Evolutionary conservation across 805 yeast genomes (phyloP), one percentile per base, ranked within the genome.

Genomic region (Debaryomyces castellii): DNA sequence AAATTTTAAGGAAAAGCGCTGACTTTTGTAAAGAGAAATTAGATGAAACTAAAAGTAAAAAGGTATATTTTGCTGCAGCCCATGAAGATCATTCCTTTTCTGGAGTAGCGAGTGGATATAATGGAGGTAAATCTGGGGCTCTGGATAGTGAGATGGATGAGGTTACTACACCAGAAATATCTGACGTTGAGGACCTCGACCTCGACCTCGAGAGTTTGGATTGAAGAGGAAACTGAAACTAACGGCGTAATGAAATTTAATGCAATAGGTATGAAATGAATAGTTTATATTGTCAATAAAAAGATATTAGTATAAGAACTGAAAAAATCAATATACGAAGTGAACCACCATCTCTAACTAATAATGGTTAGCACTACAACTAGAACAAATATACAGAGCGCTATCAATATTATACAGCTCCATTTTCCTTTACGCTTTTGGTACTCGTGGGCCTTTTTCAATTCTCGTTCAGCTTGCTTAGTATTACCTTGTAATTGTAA

Each of bases 361-460:
- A 80, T 53, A 1, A 82, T 69, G 0, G 83, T 84, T 37, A 87
- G 60, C 0, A 86, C 74, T 1, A 84, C 59, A 3, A 87, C 66
- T 43, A 88, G 65, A 9, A 82, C 73, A 25, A 88, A 66, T 2
- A 87, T 73, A 2, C 79, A 66, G 39, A 88, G 60, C 0, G 83
- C 79, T 12, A 81, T 68, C 41, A 90, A 66, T 12, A 87, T 54
- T 6, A 86, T 74, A 60, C 90, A 82, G 27, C 87, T 78, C 83
- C 96, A 90, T 55, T 81, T 84, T 1, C 90, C 76, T 52, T 83
- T 81, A 44, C 72, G 67, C 53, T 76, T 75, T 60, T 89, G 96
- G 54, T 87, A 83, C 41, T 82, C 81, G 51, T 89, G 82, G 4
- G 97, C 96, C 55, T 81, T 82, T 8, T 63, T 64, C 40, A 91